phyloP scores from a whole-genome alignment of 495 filamentous ascomycete species.

The Penicillium mononematosum region DNA sequence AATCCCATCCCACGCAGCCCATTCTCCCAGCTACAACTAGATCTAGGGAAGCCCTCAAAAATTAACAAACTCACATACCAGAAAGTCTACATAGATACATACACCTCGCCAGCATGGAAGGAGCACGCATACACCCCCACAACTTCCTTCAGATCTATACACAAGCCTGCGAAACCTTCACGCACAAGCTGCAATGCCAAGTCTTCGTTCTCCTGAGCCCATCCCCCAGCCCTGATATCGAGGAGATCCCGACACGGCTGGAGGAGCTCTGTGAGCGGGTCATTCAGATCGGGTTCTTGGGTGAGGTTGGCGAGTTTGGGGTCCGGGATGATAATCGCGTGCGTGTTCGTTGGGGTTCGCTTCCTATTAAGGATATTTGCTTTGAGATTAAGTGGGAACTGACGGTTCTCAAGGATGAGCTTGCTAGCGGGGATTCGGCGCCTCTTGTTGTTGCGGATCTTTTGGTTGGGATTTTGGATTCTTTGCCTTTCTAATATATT shows the following conservation, averaged over 20 bases:
- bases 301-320: background rate
- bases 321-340: background rate
- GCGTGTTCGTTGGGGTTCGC: background rate
- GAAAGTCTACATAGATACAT: background rate
- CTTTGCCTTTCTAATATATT: slow-evolving; percentile 3
- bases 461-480: background rate
- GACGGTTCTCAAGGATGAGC: background rate
- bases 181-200: slow-evolving; percentile 5
- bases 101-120: background rate
- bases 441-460: background rate
- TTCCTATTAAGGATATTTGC: slow-evolving; percentile 7
- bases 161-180: slow-evolving; percentile 3
- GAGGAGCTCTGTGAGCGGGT: background rate
- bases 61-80: background rate
- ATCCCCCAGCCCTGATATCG: background rate
- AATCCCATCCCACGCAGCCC: background rate
- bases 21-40: background rate
- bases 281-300: slow-evolving; percentile 2
- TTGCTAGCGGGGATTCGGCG: background rate
- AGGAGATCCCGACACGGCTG: background rate
- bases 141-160: background rate
- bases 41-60: background rate
- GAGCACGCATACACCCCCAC: background rate
- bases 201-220: background rate
- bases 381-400: background rate